Base-by-base conservation (phyloP, 495 filamentous ascomycete genomes). In the Annulohypoxylon stygium region DNA sequence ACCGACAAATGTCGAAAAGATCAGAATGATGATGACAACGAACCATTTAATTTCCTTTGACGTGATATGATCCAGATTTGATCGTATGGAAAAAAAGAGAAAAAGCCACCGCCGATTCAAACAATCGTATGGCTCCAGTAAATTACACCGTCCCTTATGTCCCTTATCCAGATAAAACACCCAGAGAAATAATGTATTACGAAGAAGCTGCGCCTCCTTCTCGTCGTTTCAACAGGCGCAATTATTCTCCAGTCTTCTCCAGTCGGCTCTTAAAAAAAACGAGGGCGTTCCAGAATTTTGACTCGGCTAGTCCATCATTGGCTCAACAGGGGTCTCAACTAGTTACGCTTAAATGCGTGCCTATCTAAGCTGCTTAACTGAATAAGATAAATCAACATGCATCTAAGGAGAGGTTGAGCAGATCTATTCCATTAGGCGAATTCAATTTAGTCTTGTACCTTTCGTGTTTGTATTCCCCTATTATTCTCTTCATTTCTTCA, bases 141-240 rank as follows among this genome's bases (percentile, higher is more conserved):
- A 69, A 69, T 57, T 65, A 12, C 3, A 37, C 30, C 26, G 41
- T 65, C 34, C 53, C 37, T 34, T 51, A n/a, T 16, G 41, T 65
- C 34, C 53, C 47, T 43, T 57, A 20, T 16, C 55, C 30, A 65
- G 36, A 33, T 69, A 61, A 69, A 73, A 73, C 50, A 51, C 53
- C 39, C 14, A 37, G 55, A 50, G 43, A 33, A 55, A 26, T 12
- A 9, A 25, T 55, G 71, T 69, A 73, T 69, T 69, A 73, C 55
- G 39, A 65, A 7, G 45, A 30, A 61, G 50, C 68, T 70, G 71
- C 71, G 71, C 71, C 71, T 61, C 71, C 11, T 69, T 58, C 25
- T 61, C 47, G 12, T 37, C 36, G 71, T 73, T 69, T 73, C 71
- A 73, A 73, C 65, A 73, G 54, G 60, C 71, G 71, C 71, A 18